Conservation (phyloP, 768 basidiomycete species). For the Clathrus columnatus region DNA sequence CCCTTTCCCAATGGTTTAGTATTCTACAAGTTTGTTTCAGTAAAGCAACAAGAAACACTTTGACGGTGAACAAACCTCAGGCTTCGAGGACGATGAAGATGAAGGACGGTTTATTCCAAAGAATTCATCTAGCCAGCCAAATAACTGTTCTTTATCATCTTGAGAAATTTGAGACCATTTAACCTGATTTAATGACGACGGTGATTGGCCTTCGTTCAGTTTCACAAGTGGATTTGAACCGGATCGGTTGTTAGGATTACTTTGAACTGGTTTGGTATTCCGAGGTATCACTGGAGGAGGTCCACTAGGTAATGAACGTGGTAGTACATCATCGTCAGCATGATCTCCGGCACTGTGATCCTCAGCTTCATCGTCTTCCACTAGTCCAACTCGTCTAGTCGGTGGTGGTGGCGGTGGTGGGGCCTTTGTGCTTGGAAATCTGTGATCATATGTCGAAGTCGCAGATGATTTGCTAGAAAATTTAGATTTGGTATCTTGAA, state of each 20-base stretch:
- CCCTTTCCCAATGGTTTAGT: too few relatives aligned
- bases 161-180: conserved; percentile 62
- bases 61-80: not conserved
- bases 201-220: not conserved
- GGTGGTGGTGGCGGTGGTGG: conserved; percentile 24
- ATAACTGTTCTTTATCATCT: conserved; percentile 66
- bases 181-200: conserved; percentile 25
- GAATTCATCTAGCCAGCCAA: conserved; percentile 75
- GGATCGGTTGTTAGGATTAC: not conserved
- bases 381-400: not conserved
- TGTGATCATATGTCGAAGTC: conserved; percentile 56
- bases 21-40: too few relatives aligned
- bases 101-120: conserved; percentile 31
- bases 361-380: conserved; percentile 11
- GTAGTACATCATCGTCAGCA: conserved; percentile 13
- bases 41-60: not conserved
- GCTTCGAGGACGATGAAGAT: not conserved
- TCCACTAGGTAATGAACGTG: conserved; percentile 14
- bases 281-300: conserved; percentile 18
- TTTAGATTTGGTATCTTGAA: conserved; percentile 48
- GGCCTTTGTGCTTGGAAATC: conserved; percentile 17
- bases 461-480: conserved; percentile 47
- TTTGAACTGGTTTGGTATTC: conserved; percentile 1
- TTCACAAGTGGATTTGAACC: not conserved
- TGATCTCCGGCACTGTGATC: conserved; percentile 13